phyloP scores from a whole-genome alignment of 2,329 filamentous ascomycete genomes.

The Fusarium concolor region DNA sequence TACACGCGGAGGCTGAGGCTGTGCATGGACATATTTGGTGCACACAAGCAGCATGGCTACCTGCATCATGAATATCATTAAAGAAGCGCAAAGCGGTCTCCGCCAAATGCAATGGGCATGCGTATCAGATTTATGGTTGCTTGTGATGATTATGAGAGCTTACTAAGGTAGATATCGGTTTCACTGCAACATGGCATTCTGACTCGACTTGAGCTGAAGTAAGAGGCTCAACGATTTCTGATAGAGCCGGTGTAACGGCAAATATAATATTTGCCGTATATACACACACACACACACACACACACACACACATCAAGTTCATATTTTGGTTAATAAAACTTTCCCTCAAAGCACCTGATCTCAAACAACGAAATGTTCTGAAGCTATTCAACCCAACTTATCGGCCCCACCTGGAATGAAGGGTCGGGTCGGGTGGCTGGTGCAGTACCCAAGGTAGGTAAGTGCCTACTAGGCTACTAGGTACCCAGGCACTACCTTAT shows the following conservation, averaged over 20 bases:
- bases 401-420: neutral
- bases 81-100: slow-evolving; percentile 1
- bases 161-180: neutral
- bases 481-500: no score
- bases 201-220: neutral
- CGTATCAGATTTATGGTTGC: slow-evolving; percentile 8
- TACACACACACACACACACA: neutral
- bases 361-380: neutral
- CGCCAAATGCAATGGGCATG: neutral
- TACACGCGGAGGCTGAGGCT: slow-evolving; percentile 11
- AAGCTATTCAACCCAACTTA: neutral
- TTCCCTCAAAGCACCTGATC: neutral
- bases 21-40: slow-evolving; percentile 16
- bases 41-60: slow-evolving; percentile 6
- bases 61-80: slow-evolving; percentile 8
- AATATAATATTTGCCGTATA: neutral
- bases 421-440: neutral
- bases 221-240: neutral
- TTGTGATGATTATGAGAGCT: slow-evolving; percentile 9
- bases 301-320: no score
- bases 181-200: neutral
- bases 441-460: neutral
- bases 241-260: neutral
- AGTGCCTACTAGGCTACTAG: no score
- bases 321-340: neutral